phyloP scores from a whole-genome alignment of 768 basidiomycete genomes.

The Exsudoporus frostii region DNA sequence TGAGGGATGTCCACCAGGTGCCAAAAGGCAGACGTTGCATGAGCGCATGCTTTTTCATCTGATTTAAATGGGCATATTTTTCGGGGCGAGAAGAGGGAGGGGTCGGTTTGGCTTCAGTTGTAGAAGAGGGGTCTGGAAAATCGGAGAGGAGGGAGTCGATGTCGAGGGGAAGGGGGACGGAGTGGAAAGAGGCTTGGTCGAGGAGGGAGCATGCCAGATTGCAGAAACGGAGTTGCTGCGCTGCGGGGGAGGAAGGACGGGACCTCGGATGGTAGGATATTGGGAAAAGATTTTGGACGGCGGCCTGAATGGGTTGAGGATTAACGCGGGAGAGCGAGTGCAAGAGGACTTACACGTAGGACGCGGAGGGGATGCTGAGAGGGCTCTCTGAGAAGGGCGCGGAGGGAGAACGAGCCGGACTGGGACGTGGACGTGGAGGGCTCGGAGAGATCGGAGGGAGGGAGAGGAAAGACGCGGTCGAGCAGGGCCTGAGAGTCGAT shows the following conservation, averaged over 20 bases:
- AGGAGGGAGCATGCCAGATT: constrained; percentile 68
- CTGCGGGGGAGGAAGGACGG: constrained; percentile 57
- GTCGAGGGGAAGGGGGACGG: constrained; percentile 44
- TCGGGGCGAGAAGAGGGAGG: constrained; percentile 11
- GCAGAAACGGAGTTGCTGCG: constrained; percentile 73
- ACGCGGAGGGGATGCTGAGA: constrained; percentile 51
- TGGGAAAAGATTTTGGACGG: constrained; percentile 65
- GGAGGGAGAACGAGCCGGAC: constrained; percentile 45
- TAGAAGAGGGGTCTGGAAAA: constrained; percentile 15
- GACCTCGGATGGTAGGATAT: constrained; percentile 65
- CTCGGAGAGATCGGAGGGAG: constrained; percentile 36
- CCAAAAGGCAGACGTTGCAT: constrained; percentile 75
- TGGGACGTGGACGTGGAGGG: constrained; percentile 39
- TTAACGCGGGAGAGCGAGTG: constrained; percentile 13
- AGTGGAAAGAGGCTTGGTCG: constrained; percentile 59
- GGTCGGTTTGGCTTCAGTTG: constrained; percentile 25
- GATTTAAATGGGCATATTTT: constrained; percentile 27
- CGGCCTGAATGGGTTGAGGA: constrained; percentile 40
- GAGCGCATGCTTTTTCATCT: constrained; percentile 65
- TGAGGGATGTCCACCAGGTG: constrained; percentile 77
- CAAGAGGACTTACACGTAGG: constrained; percentile 47
- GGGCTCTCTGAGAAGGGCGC: constrained; percentile 53
- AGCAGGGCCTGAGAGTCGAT: constrained; percentile 73
- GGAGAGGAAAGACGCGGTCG: constrained; percentile 71
- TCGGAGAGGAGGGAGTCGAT: constrained; percentile 42